Evolutionary conservation across 192 early-diverging fungal species (phyloP).

Genomic region (Linnemannia elongata): DNA sequence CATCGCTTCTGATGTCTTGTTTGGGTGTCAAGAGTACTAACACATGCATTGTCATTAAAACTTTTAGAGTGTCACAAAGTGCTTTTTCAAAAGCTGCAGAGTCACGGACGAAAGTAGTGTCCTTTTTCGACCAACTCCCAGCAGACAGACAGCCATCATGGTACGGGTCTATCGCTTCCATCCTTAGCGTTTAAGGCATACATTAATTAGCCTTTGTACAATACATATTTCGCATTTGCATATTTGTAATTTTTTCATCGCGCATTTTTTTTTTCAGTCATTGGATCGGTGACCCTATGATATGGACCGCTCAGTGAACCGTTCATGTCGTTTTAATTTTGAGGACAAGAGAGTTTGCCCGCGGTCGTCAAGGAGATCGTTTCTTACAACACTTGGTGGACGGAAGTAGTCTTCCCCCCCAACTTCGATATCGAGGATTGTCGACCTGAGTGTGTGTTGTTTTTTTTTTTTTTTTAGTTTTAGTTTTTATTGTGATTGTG

Average conservation of each 20-base stretch:
- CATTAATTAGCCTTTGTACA: not conserved
- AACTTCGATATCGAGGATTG: too few relatives aligned
- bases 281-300: too few relatives aligned
- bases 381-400: too few relatives aligned
- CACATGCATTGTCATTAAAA: not conserved
- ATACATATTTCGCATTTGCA: not conserved
- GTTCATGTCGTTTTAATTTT: too few relatives aligned
- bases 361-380: too few relatives aligned
- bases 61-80: not conserved
- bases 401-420: too few relatives aligned
- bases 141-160: conserved; percentile 12
- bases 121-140: conserved; percentile 29
- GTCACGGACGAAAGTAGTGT: not conserved
- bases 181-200: conserved; percentile 3
- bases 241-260: not conserved
- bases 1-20: not conserved
- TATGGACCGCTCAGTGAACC: too few relatives aligned
- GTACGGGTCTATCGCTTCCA: conserved; percentile 26
- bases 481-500: too few relatives aligned
- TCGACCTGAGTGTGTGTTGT: too few relatives aligned
- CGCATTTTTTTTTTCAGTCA: too few relatives aligned
- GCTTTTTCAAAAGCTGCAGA: not conserved
- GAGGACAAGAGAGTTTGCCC: too few relatives aligned
- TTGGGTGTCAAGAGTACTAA: not conserved
- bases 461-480: too few relatives aligned